Conservation (phyloP, 2,329 filamentous ascomycete genomes). For the Pyrenochaeta sp. region DNA sequence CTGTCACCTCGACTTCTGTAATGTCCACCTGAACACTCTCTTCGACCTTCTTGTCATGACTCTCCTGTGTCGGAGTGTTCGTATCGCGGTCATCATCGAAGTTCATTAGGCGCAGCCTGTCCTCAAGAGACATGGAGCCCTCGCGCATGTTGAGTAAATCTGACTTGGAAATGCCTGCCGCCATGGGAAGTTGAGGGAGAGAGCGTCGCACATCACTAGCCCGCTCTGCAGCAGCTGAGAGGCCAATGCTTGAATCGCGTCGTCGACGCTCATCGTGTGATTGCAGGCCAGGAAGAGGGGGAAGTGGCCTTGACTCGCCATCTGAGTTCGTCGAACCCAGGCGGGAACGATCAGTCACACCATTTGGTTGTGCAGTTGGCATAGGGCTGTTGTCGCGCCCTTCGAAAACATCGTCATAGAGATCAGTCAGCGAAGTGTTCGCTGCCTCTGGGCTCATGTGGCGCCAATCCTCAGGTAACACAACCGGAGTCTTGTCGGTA, state of each 20-base stretch:
- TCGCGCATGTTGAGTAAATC: slow-evolving; percentile 81
- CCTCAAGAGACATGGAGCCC: slow-evolving; percentile 81
- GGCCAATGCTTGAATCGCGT: slow-evolving; percentile 66
- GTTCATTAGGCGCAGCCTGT: slow-evolving; percentile 89
- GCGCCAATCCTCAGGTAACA: slow-evolving; percentile 96
- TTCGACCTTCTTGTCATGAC: slow-evolving; percentile 39
- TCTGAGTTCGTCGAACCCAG: slow-evolving; percentile 80
- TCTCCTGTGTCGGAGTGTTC: slow-evolving; percentile 48
- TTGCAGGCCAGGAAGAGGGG: slow-evolving; percentile 77
- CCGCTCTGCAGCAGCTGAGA: slow-evolving; percentile 76
- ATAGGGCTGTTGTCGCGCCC: slow-evolving; percentile 70
- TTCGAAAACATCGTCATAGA: slow-evolving; percentile 73
- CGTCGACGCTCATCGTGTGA: slow-evolving; percentile 65
- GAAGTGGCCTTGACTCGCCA: slow-evolving; percentile 82
- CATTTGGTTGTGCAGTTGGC: slow-evolving; percentile 61
- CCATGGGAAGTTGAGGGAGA: slow-evolving; percentile 75
- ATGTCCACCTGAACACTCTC: slow-evolving; percentile 44
- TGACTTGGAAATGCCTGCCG: slow-evolving; percentile 73
- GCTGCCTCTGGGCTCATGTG: slow-evolving; percentile 73
- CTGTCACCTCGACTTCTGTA: slow-evolving; percentile 29
- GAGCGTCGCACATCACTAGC: slow-evolving; percentile 72
- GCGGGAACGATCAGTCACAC: slow-evolving; percentile 58
- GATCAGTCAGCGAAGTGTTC: slow-evolving; percentile 62
- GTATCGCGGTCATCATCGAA: slow-evolving; percentile 63
- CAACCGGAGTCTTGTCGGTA: slow-evolving; percentile 95